Evolutionary conservation across 2,329 filamentous ascomycete species (phyloP), one percentile per base, ranked within the genome.

Genomic region (Fusarium abutilonis): DNA sequence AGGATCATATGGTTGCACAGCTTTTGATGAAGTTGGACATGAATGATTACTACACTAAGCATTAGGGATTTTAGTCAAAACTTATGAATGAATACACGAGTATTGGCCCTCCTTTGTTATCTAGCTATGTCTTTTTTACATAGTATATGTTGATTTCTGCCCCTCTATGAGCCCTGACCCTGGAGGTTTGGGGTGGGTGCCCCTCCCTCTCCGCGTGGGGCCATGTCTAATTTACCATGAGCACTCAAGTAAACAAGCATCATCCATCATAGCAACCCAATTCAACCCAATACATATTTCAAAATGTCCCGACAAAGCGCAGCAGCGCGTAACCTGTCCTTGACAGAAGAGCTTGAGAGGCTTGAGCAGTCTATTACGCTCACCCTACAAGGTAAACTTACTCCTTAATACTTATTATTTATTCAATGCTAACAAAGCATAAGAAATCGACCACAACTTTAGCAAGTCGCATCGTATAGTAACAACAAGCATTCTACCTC

Each of bases 371-470:
- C 92, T 19, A 98, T 99, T 69, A 99, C 95, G 0, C 82, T 98
- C 36, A 98, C 94, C 0, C 82, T 99, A 19, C 95, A 98, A 88
- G 92, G 92, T 90, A 75, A 66, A 17, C 9, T 11, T 17, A 14
- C 7, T 19, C n/a, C 9, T 31, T 4, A 13, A 10, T 42, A 23
- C 28, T 14, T 19, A 2, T 11, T 7, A 19, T 13, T 21, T 29
- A 52, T 19, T 42, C 19, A 19, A 19, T 19, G 51, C 56, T 40
- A 56, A 51, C 28, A 23, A 11, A 15, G 26, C 29, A 38, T n/a
- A 70, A 96, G 95, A 99, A 81, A 99, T 99, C 79, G 95, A 99
- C 75, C 91, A 92, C 77, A 99, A 99, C 78, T 99, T 99, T 76
- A 97, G 92, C 79, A 92, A 92, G 73, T 93, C 95, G 28, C 95